phyloP scores from a whole-genome alignment of 805 yeast species.

The Candida ascalaphidarum region DNA sequence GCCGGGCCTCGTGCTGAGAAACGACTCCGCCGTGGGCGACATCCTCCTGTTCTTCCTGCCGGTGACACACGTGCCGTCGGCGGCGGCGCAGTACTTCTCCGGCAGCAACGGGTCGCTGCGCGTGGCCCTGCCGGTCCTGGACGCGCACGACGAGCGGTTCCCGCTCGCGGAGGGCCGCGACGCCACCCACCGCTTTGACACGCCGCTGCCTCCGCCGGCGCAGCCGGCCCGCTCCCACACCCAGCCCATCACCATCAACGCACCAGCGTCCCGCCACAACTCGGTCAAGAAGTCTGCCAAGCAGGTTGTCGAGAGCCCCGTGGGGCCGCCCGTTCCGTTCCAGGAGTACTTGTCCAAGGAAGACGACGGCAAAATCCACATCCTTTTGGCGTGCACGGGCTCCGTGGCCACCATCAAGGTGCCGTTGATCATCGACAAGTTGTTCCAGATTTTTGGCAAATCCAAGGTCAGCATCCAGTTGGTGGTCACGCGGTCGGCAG shows the following conservation, averaged over 20 bases:
- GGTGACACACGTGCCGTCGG: no score
- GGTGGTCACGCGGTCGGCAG: conserved; percentile 79
- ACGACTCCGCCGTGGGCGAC: no score
- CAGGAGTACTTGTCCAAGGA: conserved; percentile 57
- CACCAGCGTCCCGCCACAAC: conserved; percentile 11
- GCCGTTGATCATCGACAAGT: conserved; percentile 79
- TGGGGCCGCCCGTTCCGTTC: conserved; percentile 65
- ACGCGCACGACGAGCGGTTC: no score
- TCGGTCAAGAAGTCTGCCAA: conserved; percentile 32
- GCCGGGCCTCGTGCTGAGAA: no score
- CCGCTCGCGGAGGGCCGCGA: no score
- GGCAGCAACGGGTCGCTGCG: no score
- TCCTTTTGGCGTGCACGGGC: conserved; percentile 89
- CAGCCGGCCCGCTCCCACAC: conserved; percentile 2
- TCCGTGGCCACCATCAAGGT: conserved; percentile 95
- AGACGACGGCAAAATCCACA: conserved; percentile 44
- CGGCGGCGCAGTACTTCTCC: no score
- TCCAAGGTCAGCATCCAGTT: conserved; percentile 70
- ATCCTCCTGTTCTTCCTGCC: no score
- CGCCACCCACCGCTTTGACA: no score
- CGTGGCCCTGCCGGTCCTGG: no score
- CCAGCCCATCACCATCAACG: conserved; percentile 13
- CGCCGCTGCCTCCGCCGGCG: no score
- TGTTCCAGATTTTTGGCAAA: conserved; percentile 70
- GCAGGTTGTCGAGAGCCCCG: conserved; percentile 47